Evolutionary conservation across 306 rosid genomes (phyloP).

Genomic region (Betula pendula): DNA sequence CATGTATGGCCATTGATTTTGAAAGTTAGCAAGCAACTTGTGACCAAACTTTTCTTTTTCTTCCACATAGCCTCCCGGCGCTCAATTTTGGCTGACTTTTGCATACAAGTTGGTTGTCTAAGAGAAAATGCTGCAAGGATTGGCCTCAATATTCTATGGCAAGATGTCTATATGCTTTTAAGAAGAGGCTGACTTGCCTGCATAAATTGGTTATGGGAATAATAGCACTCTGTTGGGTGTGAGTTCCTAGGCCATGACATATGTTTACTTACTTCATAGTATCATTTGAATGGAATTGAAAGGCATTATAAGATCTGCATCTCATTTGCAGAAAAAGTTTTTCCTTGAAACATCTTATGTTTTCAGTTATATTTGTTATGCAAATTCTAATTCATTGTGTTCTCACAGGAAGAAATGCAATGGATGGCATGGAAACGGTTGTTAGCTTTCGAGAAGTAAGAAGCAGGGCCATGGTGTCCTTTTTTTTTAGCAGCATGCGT

Average conservation of each 20-base stretch:
- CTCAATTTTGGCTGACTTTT: neutral
- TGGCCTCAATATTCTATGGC: constrained; percentile 2
- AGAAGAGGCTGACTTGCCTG: neutral
- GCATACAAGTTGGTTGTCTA: neutral
- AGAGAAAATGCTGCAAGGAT: neutral
- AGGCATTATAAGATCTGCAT: neutral
- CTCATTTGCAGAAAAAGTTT: neutral
- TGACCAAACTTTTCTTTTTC: neutral
- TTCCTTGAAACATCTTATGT: constrained; percentile 9
- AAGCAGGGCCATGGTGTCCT: constrained; percentile 1
- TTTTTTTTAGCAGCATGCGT: neutral
- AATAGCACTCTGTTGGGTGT: neutral
- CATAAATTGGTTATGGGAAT: neutral
- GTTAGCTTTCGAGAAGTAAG: constrained; percentile 90
- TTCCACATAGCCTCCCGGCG: neutral
- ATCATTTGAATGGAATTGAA: constrained; percentile 3
- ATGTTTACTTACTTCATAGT: neutral
- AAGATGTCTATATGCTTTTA: neutral
- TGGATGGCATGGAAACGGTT: constrained; percentile 88
- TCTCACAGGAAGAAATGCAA: constrained; percentile 87
- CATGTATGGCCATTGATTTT: neutral
- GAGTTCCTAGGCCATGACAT: neutral
- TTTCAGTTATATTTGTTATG: constrained; percentile 10
- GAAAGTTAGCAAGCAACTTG: neutral
- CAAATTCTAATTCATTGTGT: constrained; percentile 12